Percentiles rank a stretch among this genome's conserved stretches.
These are phyloP conservation scores for Cercospora zeae-maydis DNA, from an alignment of 2,329 filamentous ascomycete species.

Conservation along the genomic window DNA sequence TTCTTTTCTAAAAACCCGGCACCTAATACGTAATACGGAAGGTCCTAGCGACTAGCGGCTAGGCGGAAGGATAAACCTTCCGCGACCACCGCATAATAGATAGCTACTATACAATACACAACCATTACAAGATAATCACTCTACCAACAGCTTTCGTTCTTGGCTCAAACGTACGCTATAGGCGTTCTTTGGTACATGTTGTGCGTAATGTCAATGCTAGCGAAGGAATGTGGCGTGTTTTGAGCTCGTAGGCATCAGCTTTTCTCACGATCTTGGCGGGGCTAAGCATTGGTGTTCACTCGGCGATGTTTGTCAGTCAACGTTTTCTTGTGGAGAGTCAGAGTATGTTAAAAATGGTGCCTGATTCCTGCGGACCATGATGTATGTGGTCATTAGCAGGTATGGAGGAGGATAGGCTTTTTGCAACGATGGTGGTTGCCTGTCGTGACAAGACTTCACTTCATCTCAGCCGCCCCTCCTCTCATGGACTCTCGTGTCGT, in stretches of 20 bases:
- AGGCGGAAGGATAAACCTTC: no score
- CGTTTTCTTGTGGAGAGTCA: neutral
- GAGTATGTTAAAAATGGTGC: neutral
- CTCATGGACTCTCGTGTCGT: neutral
- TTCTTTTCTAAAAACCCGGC: no score
- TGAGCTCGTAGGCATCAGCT: neutral
- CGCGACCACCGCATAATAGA: no score
- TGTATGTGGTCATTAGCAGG: neutral
- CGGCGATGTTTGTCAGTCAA: neutral
- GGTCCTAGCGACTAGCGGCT: no score
- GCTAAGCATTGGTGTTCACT: neutral
- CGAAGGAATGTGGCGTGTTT: neutral
- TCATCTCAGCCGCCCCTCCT: neutral
- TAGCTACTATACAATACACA: no score
- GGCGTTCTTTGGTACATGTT: neutral
- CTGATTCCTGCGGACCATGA: neutral
- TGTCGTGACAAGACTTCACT: neutral
- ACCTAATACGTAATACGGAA: no score
- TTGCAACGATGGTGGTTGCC: neutral
- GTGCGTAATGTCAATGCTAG: neutral
- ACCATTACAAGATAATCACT: no score
- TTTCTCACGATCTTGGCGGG: neutral
- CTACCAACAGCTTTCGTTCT: no score
- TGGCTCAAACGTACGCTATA: neutral
- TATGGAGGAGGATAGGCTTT: neutral